phyloP scores from a whole-genome alignment of 2,329 filamentous ascomycete genomes.

The Chalaropsis ovoidea region DNA sequence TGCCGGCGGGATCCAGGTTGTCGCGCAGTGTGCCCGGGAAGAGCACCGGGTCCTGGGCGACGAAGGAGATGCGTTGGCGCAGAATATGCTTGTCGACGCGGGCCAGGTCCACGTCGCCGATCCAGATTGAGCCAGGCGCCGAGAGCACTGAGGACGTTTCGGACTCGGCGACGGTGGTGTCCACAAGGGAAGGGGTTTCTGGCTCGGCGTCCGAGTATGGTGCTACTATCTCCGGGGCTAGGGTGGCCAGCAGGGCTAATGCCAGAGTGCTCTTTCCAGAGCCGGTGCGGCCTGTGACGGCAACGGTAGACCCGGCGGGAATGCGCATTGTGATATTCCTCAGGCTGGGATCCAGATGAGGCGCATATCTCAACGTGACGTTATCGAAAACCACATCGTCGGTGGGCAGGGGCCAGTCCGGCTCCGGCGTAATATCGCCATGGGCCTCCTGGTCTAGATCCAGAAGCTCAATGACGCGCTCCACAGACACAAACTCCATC shows the following conservation, averaged over 20 bases:
- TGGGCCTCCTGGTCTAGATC: constrained; percentile 64
- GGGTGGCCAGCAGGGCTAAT: constrained; percentile 47
- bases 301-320: constrained; percentile 51
- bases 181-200: background rate
- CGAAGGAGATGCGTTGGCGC: constrained; percentile 50
- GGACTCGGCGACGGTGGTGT: constrained; percentile 16
- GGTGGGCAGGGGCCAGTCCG: constrained; percentile 62
- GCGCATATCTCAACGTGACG: constrained; percentile 70
- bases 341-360: constrained; percentile 64
- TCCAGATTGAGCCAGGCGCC: constrained; percentile 41
- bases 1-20: constrained; percentile 58
- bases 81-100: constrained; percentile 46
- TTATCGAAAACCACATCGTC: constrained; percentile 67
- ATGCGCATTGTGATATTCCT: constrained; percentile 60
- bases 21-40: constrained; percentile 50
- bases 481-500: constrained; percentile 85
- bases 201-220: constrained; percentile 18
- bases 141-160: constrained; percentile 6
- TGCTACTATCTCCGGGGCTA: constrained; percentile 36
- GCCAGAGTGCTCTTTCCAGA: constrained; percentile 76
- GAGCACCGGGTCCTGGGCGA: constrained; percentile 54
- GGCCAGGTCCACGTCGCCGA: constrained; percentile 46
- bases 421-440: constrained; percentile 58
- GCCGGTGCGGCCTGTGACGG: constrained; percentile 70
- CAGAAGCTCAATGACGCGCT: constrained; percentile 72